Conservation (phyloP, 176 grass and related monocot species). For the Poa annua region DNA sequence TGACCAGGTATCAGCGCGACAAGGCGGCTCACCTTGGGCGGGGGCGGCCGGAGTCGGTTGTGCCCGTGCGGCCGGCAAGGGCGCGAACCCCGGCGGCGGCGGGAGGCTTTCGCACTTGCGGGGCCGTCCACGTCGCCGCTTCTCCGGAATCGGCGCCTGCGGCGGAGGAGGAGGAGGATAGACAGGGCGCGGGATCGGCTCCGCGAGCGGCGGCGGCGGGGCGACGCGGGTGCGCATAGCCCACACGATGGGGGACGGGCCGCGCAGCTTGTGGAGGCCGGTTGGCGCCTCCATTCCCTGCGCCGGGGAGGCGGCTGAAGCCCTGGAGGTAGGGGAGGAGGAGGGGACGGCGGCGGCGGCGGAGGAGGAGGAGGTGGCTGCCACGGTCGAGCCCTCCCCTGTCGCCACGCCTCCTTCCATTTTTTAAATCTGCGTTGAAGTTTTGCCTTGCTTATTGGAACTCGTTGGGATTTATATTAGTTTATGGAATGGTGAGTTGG, state of each 20-base stretch:
- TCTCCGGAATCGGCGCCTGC: not conserved
- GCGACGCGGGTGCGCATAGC: conserved; percentile 58
- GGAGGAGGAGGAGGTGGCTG: not conserved
- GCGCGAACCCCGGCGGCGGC: conserved; percentile 32
- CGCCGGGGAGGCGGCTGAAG: not conserved
- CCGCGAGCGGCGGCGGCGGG: conserved; percentile 38
- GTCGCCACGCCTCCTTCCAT: not conserved
- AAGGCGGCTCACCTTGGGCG: not conserved
- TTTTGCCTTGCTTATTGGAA: conserved; percentile 11
- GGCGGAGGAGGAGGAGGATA: not conserved
- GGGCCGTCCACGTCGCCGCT: conserved; percentile 42
- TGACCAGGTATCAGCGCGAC: not conserved
- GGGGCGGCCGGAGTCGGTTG: not conserved
- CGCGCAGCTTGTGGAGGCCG: conserved; percentile 33
- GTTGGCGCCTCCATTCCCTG: conserved; percentile 28
- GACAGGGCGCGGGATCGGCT: conserved; percentile 17
- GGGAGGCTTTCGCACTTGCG: conserved; percentile 41
- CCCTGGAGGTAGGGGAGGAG: not conserved
- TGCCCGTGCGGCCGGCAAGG: conserved; percentile 6
- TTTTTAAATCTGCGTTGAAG: conserved; percentile 4
- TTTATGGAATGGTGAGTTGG: not conserved
- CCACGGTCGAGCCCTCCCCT: not conserved
- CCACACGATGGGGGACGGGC: conserved; percentile 55
- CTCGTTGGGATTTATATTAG: not conserved
- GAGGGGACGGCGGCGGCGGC: not conserved